Evolutionary conservation across 306 rosid genomes (phyloP), one percentile per base, ranked within the genome.

Genomic region (Castanea crenata): DNA sequence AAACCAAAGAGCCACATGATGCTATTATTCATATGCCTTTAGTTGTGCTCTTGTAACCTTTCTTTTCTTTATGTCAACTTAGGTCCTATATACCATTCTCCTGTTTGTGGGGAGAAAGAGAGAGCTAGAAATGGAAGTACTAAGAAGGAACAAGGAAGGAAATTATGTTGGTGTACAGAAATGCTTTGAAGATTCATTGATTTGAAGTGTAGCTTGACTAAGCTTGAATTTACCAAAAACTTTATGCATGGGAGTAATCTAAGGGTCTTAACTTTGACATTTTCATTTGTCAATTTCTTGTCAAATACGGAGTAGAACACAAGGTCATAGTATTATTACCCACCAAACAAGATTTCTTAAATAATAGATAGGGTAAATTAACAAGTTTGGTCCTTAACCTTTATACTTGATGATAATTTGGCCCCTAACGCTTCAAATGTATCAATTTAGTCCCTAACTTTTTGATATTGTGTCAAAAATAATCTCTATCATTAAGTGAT

Each of bases 1-100:
- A 78, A 78, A 25, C 69, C 81, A 14, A 69, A 10, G 16, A 67
- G 3, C 74, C 80, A 77, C 80, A 77, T 76, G 44, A 5, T 29
- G 5, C 23, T 27, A 9, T 5, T 25, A 21, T 21, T 51, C 15
- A 31, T 16, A 5, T 52, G 16, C 19, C 32, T 31, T 16, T 1
- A 13, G 2, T 73, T 18, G 5, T 5, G 21, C 56, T 55, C 32
- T 7, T 23, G 9, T 21, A 25, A 9, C 32, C 65, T 59, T 59
- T 23, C 65, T 59, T 59, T 21, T 59, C 32, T 46, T 19, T 2
- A 38, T 35, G 38, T 6, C 15, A 4, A 52, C 9, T 3, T 31
- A 56, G 31, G 11, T 32, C 8, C 2, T n/a, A 3, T n/a, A 3
- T 2, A 1, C 31, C 4, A 27, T 25, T 25, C 27, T 0, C 4